These are phyloP conservation scores for Yamadazyma mexicana DNA, from an alignment of 1,139 yeast species.

Conservation along the genomic window DNA sequence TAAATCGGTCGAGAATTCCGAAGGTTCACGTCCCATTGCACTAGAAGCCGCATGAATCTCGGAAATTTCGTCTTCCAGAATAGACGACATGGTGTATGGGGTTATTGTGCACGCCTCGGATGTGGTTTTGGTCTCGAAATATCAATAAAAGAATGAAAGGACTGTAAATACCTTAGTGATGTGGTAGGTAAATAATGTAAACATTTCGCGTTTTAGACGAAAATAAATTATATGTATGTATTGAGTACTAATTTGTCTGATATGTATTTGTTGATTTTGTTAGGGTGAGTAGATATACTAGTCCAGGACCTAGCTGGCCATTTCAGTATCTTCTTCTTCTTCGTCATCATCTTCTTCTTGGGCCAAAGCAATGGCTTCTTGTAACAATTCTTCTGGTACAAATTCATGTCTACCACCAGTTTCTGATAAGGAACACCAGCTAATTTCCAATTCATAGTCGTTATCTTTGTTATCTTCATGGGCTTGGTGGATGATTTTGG, in stretches of 20 bases:
- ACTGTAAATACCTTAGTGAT: too few relatives aligned
- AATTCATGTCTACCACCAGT: conserved; percentile 80
- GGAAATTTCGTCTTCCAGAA: background rate
- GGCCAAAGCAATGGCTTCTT: conserved; percentile 81
- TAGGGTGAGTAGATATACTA: too few relatives aligned
- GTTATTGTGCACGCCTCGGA: too few relatives aligned
- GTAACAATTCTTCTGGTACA: conserved; percentile 74
- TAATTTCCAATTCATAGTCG: conserved; percentile 91
- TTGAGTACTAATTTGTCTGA: too few relatives aligned
- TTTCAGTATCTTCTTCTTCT: conserved; percentile 40
- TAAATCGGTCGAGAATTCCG: background rate
- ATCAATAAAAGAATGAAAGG: too few relatives aligned
- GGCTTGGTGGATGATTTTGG: conserved; percentile 86
- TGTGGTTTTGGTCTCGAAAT: too few relatives aligned
- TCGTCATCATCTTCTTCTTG: conserved; percentile 80
- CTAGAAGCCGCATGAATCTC: background rate
- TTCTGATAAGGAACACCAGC: conserved; percentile 75
- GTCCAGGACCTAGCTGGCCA: conserved; percentile 9
- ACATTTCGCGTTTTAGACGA: conserved; percentile 5
- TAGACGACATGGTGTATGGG: background rate
- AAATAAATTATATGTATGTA: too few relatives aligned
- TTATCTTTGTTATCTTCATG: conserved; percentile 98
- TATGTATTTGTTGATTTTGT: too few relatives aligned
- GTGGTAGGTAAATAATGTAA: background rate
- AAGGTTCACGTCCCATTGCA: background rate